Base-by-base conservation (phyloP, 148 eudicot genomes). In the Nepenthes gracilis region DNA sequence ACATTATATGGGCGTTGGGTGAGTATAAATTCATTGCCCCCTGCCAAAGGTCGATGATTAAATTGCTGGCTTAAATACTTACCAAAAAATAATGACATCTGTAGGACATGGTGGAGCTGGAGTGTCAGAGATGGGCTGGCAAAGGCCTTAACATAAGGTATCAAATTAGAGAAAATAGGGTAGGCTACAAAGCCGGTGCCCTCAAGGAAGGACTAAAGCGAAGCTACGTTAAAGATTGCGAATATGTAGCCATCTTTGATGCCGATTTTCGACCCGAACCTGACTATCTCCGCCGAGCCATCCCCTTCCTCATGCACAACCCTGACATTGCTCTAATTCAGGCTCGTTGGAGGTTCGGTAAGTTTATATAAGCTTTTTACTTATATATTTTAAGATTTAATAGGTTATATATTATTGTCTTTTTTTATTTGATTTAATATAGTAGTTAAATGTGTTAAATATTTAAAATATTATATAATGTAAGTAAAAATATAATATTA, bases 151-250 rank as follows among this genome's bases (percentile, higher is more conserved):
- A 91, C 65, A 85, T 87, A 35, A 67, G 61, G 35, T 91, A 91
- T 76, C 92, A 87, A 80, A 79, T 87, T 59, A 74, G 97, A 73
- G 89, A 85, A 52, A 81, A 59, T 12, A 73, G 97, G 38, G 82
- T 48, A 10, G 97, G 97, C 35, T 91, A 91, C 88, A 91, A 91
- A 67, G 95, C 97, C 6, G 95, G 97, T 64, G 97, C 97, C 4
- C 85, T 91, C 6, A 91, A 87, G 54, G 87, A 87, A 73, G 97
- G 97, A 0, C 57, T 91, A 8, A 85, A 81, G 53, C 78, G 74
- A 35, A 82, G 78, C 54, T 91, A 91, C 43, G 95, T 87, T 38
- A 78, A 91, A 48, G 77, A 87, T 36, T 87, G 96, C 36, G 95
- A 91, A 59, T 87, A 74, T 37, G 96, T 91, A 0, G 92, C 80